Percentiles rank a stretch among this genome's conserved stretches.
These are phyloP conservation scores for Entonaema liquescens DNA, from an alignment of 495 filamentous ascomycete species.

Conservation along the genomic window DNA sequence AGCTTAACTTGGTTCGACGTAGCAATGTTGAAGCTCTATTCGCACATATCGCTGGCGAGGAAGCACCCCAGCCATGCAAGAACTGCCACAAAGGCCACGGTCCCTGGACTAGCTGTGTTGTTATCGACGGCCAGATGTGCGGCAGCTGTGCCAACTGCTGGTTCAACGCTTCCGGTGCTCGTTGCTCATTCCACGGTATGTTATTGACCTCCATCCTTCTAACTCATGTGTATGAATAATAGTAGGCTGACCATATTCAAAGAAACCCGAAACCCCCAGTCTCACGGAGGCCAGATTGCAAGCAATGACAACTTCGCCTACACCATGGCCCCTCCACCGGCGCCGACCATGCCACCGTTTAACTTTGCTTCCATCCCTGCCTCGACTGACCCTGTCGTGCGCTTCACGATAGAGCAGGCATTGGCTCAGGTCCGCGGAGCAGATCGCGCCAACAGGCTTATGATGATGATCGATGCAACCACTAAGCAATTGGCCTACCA, in stretches of 20 bases:
- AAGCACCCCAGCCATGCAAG: slow-evolving; percentile 56
- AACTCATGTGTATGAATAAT: not conserved
- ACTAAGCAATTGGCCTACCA: slow-evolving; percentile 57
- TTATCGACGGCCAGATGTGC: slow-evolving; percentile 62
- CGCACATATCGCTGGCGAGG: slow-evolving; percentile 57
- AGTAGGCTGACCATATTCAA: slow-evolving; percentile 4
- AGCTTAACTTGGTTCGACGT: slow-evolving; percentile 54
- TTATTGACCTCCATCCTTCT: not conserved
- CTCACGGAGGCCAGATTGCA: slow-evolving; percentile 37
- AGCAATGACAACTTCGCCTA: slow-evolving; percentile 36
- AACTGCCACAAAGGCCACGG: slow-evolving; percentile 63
- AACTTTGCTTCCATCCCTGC: slow-evolving; percentile 44
- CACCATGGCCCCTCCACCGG: slow-evolving; percentile 27
- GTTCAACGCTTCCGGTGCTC: slow-evolving; percentile 60
- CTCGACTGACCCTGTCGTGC: slow-evolving; percentile 49
- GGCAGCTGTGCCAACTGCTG: slow-evolving; percentile 62
- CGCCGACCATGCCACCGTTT: slow-evolving; percentile 41
- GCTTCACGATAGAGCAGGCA: slow-evolving; percentile 50
- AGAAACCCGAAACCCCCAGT: slow-evolving; percentile 46
- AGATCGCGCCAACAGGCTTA: slow-evolving; percentile 51
- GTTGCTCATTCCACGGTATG: slow-evolving; percentile 62
- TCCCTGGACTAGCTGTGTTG: slow-evolving; percentile 57
- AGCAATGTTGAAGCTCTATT: slow-evolving; percentile 62
- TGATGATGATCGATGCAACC: slow-evolving; percentile 53
- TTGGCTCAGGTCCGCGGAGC: slow-evolving; percentile 52